Evolutionary conservation across 1,284 basidiomycete genomes (phyloP).

Genomic region (Cerrena zonata): DNA sequence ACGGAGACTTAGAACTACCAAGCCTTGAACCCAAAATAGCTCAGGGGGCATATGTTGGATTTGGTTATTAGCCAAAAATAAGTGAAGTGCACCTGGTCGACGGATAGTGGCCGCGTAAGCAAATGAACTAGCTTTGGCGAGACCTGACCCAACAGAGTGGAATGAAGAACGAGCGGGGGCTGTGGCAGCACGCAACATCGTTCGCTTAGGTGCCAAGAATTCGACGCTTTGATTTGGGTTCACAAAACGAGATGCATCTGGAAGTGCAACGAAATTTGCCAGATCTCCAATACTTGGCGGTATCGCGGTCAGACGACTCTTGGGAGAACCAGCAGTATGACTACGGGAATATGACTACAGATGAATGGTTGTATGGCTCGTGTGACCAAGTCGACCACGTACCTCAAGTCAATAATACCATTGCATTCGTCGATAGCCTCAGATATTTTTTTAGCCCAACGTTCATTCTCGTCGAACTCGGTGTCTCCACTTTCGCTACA

Average conservation of each 20-base stretch:
- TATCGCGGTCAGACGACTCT: slow-evolving; percentile 33
- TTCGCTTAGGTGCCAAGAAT: background rate
- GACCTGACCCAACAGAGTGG: background rate
- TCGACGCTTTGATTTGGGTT: background rate
- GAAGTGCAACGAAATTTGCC: slow-evolving; percentile 34
- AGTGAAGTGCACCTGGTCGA: slow-evolving; percentile 32
- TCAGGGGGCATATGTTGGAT: background rate
- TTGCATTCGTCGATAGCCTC: slow-evolving; percentile 18
- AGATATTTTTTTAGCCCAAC: slow-evolving; percentile 19
- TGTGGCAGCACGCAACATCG: background rate
- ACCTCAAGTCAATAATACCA: slow-evolving; percentile 19
- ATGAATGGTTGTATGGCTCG: background rate
- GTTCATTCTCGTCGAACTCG: slow-evolving; percentile 9
- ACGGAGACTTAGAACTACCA: slow-evolving; percentile 6
- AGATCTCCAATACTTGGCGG: slow-evolving; percentile 38
- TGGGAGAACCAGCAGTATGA: slow-evolving; percentile 9
- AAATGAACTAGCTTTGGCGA: slow-evolving; percentile 1
- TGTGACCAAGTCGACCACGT: slow-evolving; percentile 2
- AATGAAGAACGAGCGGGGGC: background rate
- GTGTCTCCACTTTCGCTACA: slow-evolving; percentile 1
- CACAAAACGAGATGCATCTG: slow-evolving; percentile 11
- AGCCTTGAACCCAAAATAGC: background rate
- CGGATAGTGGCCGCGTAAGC: slow-evolving; percentile 1
- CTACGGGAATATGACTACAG: background rate
- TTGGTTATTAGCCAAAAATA: slow-evolving; percentile 35